phyloP scores from a whole-genome alignment of 371 early-diverging fungal genomes.

The Dentiscutata heterogama region DNA sequence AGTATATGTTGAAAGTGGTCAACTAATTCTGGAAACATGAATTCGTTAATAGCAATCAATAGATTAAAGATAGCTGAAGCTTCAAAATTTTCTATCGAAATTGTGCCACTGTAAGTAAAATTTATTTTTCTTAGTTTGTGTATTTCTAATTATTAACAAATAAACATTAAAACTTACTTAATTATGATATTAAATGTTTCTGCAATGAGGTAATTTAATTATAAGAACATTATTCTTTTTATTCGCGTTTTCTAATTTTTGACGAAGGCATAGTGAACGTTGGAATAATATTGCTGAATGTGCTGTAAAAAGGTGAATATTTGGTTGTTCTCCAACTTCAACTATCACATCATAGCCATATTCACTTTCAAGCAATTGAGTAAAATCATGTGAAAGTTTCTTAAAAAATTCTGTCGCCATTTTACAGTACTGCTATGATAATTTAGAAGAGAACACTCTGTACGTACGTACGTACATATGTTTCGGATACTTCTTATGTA shows the following conservation, averaged over 20 bases:
- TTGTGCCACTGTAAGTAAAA: not conserved
- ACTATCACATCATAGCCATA: not conserved
- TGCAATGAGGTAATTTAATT: not conserved
- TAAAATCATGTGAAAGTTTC: not conserved
- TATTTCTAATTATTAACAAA: too few relatives aligned
- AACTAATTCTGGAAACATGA: not conserved
- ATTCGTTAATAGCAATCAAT: not conserved
- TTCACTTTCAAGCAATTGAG: not conserved
- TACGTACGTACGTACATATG: too few relatives aligned
- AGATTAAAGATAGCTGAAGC: not conserved
- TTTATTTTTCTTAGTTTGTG: too few relatives aligned
- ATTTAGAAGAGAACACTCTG: too few relatives aligned
- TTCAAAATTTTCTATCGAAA: not conserved
- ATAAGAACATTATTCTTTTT: not conserved
- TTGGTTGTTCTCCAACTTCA: not conserved
- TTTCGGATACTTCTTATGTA: too few relatives aligned
- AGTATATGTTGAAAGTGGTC: not conserved
- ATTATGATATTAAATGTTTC: not conserved
- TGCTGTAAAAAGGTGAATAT: not conserved
- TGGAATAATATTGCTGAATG: not conserved
- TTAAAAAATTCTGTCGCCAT: not conserved
- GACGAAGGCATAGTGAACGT: not conserved
- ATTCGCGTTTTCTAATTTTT: not conserved
- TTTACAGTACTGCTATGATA: too few relatives aligned
- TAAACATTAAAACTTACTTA: not conserved